Conservation (phyloP, 768 basidiomycete species). For the Mycena indigotica region DNA sequence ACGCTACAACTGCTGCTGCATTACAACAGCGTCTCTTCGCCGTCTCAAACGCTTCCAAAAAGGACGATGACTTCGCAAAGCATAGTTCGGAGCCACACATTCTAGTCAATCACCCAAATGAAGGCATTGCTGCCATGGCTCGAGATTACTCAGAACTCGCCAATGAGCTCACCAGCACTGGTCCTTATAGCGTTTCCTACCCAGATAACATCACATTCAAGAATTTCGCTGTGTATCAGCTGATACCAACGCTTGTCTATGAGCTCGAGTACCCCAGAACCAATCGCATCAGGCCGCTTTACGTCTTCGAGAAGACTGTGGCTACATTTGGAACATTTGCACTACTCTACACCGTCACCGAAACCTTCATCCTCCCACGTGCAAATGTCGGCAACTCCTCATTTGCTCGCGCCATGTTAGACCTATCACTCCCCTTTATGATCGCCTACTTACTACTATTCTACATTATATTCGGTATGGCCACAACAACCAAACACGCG, state of each 20-base stretch:
- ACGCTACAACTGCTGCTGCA: constrained; percentile 51
- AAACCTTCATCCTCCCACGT: constrained; percentile 89
- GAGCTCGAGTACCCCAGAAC: constrained; percentile 96
- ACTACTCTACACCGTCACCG: constrained; percentile 89
- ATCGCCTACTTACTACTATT: constrained; percentile 86
- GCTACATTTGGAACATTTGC: constrained; percentile 97
- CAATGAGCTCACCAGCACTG: constrained; percentile 73
- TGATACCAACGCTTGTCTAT: constrained; percentile 92
- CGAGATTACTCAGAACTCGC: constrained; percentile 75
- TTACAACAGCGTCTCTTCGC: constrained; percentile 61
- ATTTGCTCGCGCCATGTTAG: constrained; percentile 66
- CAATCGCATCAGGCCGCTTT: constrained; percentile 74
- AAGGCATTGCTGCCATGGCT: constrained; percentile 67
- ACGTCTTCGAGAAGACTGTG: constrained; percentile 78
- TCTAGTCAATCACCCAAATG: constrained; percentile 67
- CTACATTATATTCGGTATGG: constrained; percentile 80
- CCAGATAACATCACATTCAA: constrained; percentile 81
- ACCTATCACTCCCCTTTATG: constrained; percentile 93
- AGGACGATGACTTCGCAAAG: constrained; percentile 6
- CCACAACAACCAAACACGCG: neutral
- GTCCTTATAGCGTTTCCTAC: constrained; percentile 70
- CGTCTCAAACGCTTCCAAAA: constrained; percentile 29
- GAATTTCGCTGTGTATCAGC: constrained; percentile 83
- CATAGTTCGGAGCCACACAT: constrained; percentile 38
- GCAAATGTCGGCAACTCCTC: constrained; percentile 72